A percentile compares a stretch with the other conserved stretches of the same genome.
Conservation (phyloP, 2,329 filamentous ascomycete species). For the Penicillium sumatraense region DNA sequence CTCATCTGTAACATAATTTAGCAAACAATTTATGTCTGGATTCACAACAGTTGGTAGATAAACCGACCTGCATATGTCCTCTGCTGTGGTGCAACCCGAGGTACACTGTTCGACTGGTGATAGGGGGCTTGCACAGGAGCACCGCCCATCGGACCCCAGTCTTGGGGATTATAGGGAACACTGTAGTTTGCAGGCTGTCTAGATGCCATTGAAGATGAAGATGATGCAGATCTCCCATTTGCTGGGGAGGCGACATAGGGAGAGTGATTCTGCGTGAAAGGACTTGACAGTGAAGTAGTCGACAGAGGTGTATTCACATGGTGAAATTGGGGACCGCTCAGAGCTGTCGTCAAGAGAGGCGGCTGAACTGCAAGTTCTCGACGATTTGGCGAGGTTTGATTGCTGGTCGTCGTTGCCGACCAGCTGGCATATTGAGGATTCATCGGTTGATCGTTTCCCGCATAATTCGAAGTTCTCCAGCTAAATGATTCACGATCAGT, state of each 20-base stretch:
- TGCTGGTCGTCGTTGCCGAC: constrained; percentile 36
- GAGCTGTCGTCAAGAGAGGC: constrained; percentile 47
- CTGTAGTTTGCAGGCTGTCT: constrained; percentile 45
- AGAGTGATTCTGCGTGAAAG: constrained; percentile 46
- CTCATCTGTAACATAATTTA: constrained; percentile 28
- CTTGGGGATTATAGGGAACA: constrained; percentile 54
- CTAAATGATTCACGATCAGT: constrained; percentile 33
- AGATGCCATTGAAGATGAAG: constrained; percentile 47
- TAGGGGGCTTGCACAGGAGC: constrained; percentile 33
- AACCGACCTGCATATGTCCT: constrained; percentile 39
- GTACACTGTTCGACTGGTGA: constrained; percentile 33
- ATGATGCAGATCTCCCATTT: constrained; percentile 38
- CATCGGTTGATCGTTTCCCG: constrained; percentile 37
- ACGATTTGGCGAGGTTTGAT: constrained; percentile 43
- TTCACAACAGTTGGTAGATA: not conserved
- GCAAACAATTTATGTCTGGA: not conserved
- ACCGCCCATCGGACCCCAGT: constrained; percentile 50
- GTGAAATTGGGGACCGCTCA: constrained; percentile 44
- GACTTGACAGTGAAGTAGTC: constrained; percentile 49
- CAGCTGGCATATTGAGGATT: constrained; percentile 36
- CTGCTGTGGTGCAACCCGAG: constrained; percentile 32
- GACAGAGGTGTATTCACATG: constrained; percentile 45
- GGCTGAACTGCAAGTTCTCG: constrained; percentile 49
- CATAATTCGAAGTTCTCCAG: constrained; percentile 38
- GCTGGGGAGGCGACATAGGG: constrained; percentile 43